Conservation (phyloP, 768 basidiomycete genomes). For the Mrakia frigida region DNA sequence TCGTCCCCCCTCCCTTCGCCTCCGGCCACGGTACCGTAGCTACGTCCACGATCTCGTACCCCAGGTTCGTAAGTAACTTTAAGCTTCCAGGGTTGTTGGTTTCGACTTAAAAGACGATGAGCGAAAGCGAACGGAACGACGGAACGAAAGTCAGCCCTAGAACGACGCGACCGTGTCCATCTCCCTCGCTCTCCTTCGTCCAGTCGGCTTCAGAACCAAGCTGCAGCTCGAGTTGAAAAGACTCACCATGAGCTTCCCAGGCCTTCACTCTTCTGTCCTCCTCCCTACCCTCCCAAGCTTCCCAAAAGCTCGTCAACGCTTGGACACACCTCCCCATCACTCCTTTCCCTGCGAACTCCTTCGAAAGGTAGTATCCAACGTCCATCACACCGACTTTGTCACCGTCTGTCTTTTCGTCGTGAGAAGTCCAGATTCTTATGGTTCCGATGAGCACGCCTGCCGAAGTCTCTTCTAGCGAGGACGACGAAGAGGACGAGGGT, state of each 20-base stretch:
- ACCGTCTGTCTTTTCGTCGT: background rate
- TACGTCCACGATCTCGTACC: background rate
- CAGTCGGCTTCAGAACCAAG: background rate
- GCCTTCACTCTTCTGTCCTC: background rate
- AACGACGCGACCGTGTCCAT: too few species aligned
- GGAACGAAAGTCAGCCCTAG: too few species aligned
- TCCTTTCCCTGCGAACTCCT: background rate
- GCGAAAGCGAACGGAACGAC: too few species aligned
- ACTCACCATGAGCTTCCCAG: background rate
- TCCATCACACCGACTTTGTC: background rate
- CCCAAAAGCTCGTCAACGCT: background rate
- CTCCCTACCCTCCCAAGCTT: background rate
- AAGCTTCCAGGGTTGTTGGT: background rate
- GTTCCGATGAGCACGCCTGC: background rate
- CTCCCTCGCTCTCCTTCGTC: background rate
- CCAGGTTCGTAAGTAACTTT: background rate
- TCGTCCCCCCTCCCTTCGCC: conserved; percentile 3
- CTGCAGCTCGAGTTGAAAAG: too few species aligned
- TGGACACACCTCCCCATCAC: background rate
- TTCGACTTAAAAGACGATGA: too few species aligned
- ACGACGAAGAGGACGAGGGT: background rate
- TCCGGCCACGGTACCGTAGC: background rate
- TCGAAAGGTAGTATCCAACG: background rate
- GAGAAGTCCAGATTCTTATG: background rate
- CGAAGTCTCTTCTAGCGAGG: background rate